phyloP scores from a whole-genome alignment of 2,329 filamentous ascomycete species.

The Diaporthe australafricana region DNA sequence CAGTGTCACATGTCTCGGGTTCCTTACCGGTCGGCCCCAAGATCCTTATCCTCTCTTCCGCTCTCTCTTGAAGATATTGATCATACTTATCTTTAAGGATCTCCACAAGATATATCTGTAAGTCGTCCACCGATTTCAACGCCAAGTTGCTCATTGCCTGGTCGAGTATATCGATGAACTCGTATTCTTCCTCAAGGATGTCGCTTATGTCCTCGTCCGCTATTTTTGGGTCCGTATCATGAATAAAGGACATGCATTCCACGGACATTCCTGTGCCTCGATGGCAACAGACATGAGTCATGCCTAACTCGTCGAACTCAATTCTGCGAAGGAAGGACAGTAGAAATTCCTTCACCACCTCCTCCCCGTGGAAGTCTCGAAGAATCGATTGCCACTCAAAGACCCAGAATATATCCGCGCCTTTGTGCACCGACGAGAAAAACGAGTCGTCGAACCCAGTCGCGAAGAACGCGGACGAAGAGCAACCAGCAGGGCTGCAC shows the following conservation, averaged over 20 bases:
- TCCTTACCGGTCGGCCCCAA: not conserved
- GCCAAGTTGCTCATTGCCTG: not conserved
- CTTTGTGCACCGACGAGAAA: not conserved
- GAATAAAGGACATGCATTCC: too few species aligned
- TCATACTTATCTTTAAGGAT: not conserved
- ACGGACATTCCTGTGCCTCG: not conserved
- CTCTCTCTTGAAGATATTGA: not conserved
- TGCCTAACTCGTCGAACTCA: not conserved
- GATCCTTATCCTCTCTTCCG: not conserved
- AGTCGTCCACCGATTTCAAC: not conserved
- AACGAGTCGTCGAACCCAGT: not conserved
- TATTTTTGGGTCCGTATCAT: not conserved
- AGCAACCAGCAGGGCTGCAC: constrained; percentile 1
- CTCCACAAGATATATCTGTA: not conserved
- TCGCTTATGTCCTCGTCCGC: not conserved
- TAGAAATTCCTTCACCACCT: not conserved
- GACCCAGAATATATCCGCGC: not conserved
- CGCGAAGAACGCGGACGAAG: not conserved
- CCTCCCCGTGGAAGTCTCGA: not conserved
- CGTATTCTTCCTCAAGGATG: not conserved
- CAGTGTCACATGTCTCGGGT: not conserved
- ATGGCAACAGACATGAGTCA: constrained; percentile 4
- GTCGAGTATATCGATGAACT: not conserved
- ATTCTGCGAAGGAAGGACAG: not conserved
- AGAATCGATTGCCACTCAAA: not conserved